These are phyloP conservation scores for Diplosphaera chodatii DNA, from an alignment of 139 green algal species.

Conservation along the genomic window DNA sequence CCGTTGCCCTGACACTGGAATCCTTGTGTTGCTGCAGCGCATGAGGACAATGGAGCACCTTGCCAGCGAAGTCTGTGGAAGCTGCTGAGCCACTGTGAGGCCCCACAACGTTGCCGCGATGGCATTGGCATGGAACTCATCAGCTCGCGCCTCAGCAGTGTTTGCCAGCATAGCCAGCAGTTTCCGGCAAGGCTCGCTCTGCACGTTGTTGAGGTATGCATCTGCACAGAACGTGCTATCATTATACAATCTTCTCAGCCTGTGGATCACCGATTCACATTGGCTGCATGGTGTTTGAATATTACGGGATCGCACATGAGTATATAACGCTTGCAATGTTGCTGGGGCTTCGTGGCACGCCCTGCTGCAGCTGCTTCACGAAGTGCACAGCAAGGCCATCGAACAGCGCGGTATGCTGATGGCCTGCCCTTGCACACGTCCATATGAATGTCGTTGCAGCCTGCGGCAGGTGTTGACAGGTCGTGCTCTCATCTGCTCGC, in stretches of 20 bases:
- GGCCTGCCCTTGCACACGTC: slow-evolving; percentile 16
- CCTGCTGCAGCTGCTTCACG: not conserved
- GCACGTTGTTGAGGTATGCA: not conserved
- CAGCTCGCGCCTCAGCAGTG: not conserved
- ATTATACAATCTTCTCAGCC: too few species aligned
- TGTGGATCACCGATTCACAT: too few species aligned
- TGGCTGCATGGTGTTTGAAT: too few species aligned
- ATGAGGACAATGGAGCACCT: not conserved
- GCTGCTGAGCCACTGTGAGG: not conserved
- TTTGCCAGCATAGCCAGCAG: not conserved
- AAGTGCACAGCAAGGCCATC: not conserved
- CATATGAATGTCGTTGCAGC: slow-evolving; percentile 11
- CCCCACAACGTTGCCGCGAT: not conserved
- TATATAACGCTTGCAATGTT: not conserved
- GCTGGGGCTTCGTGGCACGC: not conserved
- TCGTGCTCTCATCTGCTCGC: too few species aligned
- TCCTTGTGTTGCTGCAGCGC: too few species aligned
- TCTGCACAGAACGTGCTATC: not conserved
- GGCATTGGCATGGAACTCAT: not conserved
- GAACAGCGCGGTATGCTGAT: slow-evolving; percentile 12
- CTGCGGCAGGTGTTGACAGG: slow-evolving; percentile 12
- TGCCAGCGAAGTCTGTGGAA: not conserved
- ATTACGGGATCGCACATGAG: not conserved
- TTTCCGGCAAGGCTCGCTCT: not conserved
- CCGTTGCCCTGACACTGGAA: too few species aligned